Conservation (phyloP, 2,329 filamentous ascomycete genomes). For the Pestalotiopsis sp. region DNA sequence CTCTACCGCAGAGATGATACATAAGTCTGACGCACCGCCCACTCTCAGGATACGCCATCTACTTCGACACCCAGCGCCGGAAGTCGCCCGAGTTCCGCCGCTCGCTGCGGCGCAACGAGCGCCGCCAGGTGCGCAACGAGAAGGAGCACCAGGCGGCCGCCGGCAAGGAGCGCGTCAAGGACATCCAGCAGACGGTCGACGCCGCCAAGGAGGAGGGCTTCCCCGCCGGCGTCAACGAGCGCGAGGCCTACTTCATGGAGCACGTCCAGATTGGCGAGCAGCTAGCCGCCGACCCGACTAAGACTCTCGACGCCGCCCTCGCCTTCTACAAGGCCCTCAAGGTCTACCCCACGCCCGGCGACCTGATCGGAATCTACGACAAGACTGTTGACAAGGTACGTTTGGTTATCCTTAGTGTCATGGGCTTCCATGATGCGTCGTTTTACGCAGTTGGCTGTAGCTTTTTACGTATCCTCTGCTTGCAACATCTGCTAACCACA, state of each 20-base stretch:
- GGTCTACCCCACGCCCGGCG: constrained; percentile 91
- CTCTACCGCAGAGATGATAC: neutral
- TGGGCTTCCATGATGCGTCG: neutral
- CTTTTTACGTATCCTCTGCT: neutral
- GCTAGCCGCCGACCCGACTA: constrained; percentile 73
- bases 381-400: constrained; percentile 94
- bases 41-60: constrained; percentile 59
- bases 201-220: constrained; percentile 89
- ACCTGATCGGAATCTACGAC: constrained; percentile 96
- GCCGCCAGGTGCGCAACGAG: constrained; percentile 67
- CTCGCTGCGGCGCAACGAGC: constrained; percentile 72
- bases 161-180: constrained; percentile 66
- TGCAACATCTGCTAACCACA: neutral
- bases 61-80: constrained; percentile 69
- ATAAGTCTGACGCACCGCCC: neutral
- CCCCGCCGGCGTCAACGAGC: constrained; percentile 86
- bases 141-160: constrained; percentile 71
- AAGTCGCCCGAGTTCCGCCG: constrained; percentile 66
- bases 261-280: constrained; percentile 88
- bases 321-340: constrained; percentile 99
- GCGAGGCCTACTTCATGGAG: constrained; percentile 94
- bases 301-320: constrained; percentile 79
- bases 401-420: neutral
- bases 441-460: neutral
- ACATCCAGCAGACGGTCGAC: constrained; percentile 74